These are phyloP conservation scores for Maudiozyma turicensis DNA, from an alignment of 805 yeast genomes.

Conservation along the genomic window DNA sequence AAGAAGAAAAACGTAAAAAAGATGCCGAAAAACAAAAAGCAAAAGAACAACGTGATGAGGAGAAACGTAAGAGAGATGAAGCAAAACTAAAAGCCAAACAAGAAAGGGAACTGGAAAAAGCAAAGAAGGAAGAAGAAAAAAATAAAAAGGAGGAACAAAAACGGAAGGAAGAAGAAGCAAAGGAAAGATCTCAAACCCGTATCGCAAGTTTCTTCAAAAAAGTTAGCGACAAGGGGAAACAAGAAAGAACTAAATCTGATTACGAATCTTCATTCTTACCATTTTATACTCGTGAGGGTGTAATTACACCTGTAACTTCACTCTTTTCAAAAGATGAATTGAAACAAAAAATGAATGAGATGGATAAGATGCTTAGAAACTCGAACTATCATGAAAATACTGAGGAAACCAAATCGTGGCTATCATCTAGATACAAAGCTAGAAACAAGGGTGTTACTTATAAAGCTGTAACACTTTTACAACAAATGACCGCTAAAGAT, in stretches of 20 bases:
- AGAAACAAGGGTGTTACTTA: constrained; percentile 23
- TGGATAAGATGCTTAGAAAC: constrained; percentile 19
- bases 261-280: constrained; percentile 29
- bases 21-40: constrained; percentile 20
- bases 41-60: constrained; percentile 23
- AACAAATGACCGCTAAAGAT: constrained; percentile 31
- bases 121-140: constrained; percentile 16
- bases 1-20: constrained; percentile 6
- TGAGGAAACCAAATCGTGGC: constrained; percentile 10
- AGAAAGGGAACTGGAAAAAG: constrained; percentile 7
- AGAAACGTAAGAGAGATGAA: constrained; percentile 9
- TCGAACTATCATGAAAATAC: background rate
- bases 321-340: constrained; percentile 3
- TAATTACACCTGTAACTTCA: constrained; percentile 12
- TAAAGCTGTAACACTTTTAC: constrained; percentile 29
- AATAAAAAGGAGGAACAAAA: constrained; percentile 19
- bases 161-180: constrained; percentile 24
- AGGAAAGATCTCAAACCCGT: constrained; percentile 31
- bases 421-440: constrained; percentile 8
- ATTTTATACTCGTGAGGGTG: constrained; percentile 32
- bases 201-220: constrained; percentile 31
- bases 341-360: constrained; percentile 9
- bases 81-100: constrained; percentile 12
- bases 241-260: constrained; percentile 19
- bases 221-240: constrained; percentile 21